phyloP scores from a whole-genome alignment of 75 land plant species.

The Selaginella tamariscina region DNA sequence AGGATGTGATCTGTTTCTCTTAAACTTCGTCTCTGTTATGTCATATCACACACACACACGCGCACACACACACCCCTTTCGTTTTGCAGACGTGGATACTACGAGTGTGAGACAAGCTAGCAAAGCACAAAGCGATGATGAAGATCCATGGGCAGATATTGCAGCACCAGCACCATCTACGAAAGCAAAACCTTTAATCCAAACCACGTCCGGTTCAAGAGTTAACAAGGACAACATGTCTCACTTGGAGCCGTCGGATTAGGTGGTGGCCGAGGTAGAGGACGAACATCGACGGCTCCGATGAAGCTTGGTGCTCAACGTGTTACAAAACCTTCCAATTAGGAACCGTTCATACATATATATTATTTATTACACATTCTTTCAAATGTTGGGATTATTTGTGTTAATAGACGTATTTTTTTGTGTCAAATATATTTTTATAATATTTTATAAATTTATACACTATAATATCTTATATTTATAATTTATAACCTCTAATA shows the following conservation, averaged over 20 bases:
- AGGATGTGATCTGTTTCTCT: too few species aligned
- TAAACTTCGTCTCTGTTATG: too few species aligned
- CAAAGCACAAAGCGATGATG: slow-evolving; percentile 26
- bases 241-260: slow-evolving; percentile 9
- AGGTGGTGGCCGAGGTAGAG: slow-evolving; percentile 59
- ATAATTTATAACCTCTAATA: too few species aligned
- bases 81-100: neutral
- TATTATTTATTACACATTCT: too few species aligned
- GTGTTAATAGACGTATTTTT: too few species aligned
- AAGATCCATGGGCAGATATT: slow-evolving; percentile 93
- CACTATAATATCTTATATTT: too few species aligned
- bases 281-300: slow-evolving; percentile 39
- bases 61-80: too few species aligned
- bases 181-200: slow-evolving; percentile 46
- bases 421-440: too few species aligned
- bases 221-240: slow-evolving; percentile 17
- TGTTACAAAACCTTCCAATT: slow-evolving; percentile 25
- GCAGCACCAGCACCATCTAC: slow-evolving; percentile 92
- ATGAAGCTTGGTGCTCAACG: slow-evolving; percentile 83
- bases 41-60: too few species aligned
- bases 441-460: too few species aligned
- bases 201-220: slow-evolving; percentile 15
- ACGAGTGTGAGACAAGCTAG: neutral
- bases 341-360: too few species aligned
- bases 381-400: too few species aligned